Evolutionary conservation across 257 asterid genomes (phyloP).

Genomic region (Fraxinus anomala): DNA sequence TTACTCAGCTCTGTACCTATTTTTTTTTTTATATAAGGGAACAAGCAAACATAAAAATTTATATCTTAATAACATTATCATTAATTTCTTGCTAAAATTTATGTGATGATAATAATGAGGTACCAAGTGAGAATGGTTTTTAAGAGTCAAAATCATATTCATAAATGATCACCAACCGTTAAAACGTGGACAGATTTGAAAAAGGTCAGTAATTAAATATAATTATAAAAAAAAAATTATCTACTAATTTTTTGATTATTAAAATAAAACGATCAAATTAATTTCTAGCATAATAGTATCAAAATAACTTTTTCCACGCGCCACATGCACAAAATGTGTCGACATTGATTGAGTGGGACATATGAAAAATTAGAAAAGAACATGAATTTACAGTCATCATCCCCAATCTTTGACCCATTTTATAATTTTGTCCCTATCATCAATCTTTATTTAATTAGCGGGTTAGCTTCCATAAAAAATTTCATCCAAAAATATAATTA

Average conservation of each 20-base stretch:
- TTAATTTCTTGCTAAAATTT: slow-evolving; percentile 11
- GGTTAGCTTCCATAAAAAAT: too few relatives aligned
- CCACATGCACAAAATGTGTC: not conserved
- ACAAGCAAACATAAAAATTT: too few relatives aligned
- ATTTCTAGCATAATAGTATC: not conserved
- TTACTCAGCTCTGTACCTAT: too few relatives aligned
- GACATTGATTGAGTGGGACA: not conserved
- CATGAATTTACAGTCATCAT: not conserved
- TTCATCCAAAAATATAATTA: too few relatives aligned
- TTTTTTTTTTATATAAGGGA: too few relatives aligned
- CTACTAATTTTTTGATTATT: too few relatives aligned
- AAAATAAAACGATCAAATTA: too few relatives aligned
- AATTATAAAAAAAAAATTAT: not conserved
- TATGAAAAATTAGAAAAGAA: not conserved
- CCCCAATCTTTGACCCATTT: not conserved
- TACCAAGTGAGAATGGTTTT: not conserved
- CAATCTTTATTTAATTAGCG: not conserved
- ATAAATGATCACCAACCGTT: slow-evolving; percentile 6
- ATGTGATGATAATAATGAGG: slow-evolving; percentile 11
- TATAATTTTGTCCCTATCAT: too few relatives aligned
- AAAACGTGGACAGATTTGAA: slow-evolving; percentile 12
- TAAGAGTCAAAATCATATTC: not conserved
- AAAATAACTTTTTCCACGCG: not conserved
- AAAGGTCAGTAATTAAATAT: not conserved
- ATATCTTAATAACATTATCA: too few relatives aligned